Base-by-base conservation (phyloP, 345 rosid genomes). In the Reutealis trisperma region DNA sequence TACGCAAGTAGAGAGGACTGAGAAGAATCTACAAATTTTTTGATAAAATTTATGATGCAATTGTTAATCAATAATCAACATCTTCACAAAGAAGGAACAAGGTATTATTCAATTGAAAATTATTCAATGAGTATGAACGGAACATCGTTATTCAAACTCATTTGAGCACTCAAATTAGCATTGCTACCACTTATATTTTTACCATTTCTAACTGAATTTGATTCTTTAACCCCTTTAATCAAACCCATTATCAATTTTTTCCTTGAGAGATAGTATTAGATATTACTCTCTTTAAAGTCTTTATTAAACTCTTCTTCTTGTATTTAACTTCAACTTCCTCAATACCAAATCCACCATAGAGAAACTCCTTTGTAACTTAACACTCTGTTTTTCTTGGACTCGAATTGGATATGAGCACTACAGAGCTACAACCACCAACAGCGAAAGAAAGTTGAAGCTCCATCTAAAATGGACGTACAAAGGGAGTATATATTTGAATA, bases 291-390 rank as follows among this genome's bases (percentile, higher is more conserved):
- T 79, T 72, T 5, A 78, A 58, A 16, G 22, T 72, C 57, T 66
- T 78, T 4, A 78, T 66, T 2, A 78, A 30, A 1, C 72, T 63
- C 21, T 58, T 11, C 13, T 72, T 78, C 72, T 78, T 78, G 27
- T 51, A 54, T 49, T 58, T 66, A 37, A 21, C 73, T 45, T 72
- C 34, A n/a, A 27, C 45, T 30, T 37, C 61, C 8, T 73, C 70
- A 73, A 84, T 82, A 62, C 83, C 87, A 55, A 78, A 84, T 82
- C 87, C 83, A 37, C 85, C 92, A 32, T 88, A 34, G 97, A 91
- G 61, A 90, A 89, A 82, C 94, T 93, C 63, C 96, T 72, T 55
- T 80, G 89, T 54, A 94, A 84, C 80, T 85, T 91, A 69, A 88
- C 89, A 61, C 74, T 63, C 42, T 75, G n/a, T 30, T 42, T 60